A percentile compares a stretch with the other conserved stretches of the same genome.
phyloP scores from a whole-genome alignment of 305 asterid species.

The Fraxinus platypoda region DNA sequence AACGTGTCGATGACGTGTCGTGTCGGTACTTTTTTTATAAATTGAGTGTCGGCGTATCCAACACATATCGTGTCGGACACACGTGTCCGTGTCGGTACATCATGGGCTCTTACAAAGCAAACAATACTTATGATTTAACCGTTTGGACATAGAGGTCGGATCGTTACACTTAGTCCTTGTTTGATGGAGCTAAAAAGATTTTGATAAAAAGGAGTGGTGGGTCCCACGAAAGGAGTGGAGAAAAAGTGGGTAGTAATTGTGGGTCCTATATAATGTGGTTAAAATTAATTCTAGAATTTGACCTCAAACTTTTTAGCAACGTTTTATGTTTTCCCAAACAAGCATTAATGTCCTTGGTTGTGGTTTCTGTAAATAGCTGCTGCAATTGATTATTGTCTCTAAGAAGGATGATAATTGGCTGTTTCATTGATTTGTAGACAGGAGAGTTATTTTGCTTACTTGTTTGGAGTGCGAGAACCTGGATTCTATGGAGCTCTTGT shows the following conservation, averaged over 20 bases:
- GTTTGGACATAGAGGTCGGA: not conserved
- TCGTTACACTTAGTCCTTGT: not conserved
- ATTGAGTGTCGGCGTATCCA: too few relatives aligned
- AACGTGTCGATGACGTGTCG: too few relatives aligned
- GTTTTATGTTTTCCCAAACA: not conserved
- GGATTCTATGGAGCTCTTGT: conserved; percentile 94
- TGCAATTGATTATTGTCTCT: conserved; percentile 5
- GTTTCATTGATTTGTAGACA: conserved; percentile 48
- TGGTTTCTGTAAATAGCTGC: not conserved
- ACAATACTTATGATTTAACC: not conserved
- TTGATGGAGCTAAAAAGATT: not conserved
- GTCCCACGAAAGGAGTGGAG: not conserved
- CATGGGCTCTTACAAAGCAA: not conserved
- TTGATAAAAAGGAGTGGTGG: not conserved
- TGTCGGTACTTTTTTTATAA: too few relatives aligned
- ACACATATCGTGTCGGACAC: too few relatives aligned
- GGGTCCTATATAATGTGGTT: not conserved
- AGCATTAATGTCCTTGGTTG: not conserved
- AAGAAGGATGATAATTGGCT: conserved; percentile 12
- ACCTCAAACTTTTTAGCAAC: not conserved
- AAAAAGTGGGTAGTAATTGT: not conserved
- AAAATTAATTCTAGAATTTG: not conserved
- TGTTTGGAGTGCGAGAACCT: conserved; percentile 95
- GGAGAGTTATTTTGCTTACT: conserved; percentile 98
- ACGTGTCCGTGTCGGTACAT: too few relatives aligned